These are phyloP conservation scores for Ganoderma leucocontextum DNA, from an alignment of 1,284 basidiomycete species.

Conservation along the genomic window DNA sequence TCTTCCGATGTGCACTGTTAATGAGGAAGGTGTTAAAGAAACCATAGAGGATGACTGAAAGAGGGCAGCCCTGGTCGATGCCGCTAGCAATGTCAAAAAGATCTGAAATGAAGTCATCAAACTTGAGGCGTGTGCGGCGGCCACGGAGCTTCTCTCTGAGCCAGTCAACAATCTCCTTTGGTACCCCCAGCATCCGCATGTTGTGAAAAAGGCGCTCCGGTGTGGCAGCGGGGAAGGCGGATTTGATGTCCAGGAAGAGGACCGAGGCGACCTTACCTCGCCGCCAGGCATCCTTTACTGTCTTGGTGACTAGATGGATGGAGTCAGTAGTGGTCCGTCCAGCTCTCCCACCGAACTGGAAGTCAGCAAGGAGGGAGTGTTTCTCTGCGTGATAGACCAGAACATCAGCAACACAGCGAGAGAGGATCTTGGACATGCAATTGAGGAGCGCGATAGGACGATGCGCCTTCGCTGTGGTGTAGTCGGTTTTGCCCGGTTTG, in stretches of 20 bases:
- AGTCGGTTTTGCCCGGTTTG: constrained; percentile 49
- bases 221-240: constrained; percentile 47
- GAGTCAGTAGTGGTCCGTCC: constrained; percentile 48
- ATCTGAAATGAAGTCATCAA: constrained; percentile 42
- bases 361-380: constrained; percentile 34
- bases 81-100: constrained; percentile 39
- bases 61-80: constrained; percentile 45
- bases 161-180: constrained; percentile 36
- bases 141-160: constrained; percentile 34
- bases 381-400: constrained; percentile 35
- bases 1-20: constrained; percentile 14
- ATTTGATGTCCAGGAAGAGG: constrained; percentile 50
- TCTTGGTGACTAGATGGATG: constrained; percentile 42
- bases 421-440: constrained; percentile 46
- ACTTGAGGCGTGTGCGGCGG: constrained; percentile 36
- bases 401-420: constrained; percentile 37
- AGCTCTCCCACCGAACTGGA: constrained; percentile 50
- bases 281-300: constrained; percentile 46
- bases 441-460: constrained; percentile 50
- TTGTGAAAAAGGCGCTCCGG: constrained; percentile 43
- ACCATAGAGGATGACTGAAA: constrained; percentile 31
- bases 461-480: constrained; percentile 45
- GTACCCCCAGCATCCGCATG: constrained; percentile 40
- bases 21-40: constrained; percentile 45
- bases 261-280: constrained; percentile 40